Evolutionary conservation across 1,284 basidiomycete genomes (phyloP), one percentile per base, ranked within the genome.

Genomic region (Cryptococcus sp.): DNA sequence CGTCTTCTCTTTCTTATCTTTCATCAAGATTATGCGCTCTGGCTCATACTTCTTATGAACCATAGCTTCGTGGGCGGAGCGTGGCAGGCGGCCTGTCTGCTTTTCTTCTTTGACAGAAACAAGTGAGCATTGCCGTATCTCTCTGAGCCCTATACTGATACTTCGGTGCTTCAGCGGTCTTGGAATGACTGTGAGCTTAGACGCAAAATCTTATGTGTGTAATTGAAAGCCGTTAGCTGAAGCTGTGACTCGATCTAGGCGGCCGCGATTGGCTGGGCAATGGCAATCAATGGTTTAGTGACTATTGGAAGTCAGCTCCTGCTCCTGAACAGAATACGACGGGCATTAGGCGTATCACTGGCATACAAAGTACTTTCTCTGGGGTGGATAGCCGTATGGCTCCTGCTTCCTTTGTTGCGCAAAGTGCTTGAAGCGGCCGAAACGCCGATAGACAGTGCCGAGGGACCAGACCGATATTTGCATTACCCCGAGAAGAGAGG

Each of bases 211-310:
- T 29, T 29, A n/a, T n/a, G n/a, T 29, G 26, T 10, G 26, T 29
- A 23, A 46, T 22, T 5, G 13, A 44, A 22, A 34, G 29, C 29
- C 13, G 29, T 34, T 37, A 13, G 38, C 43, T 52, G 47, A 51
- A 39, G 38, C n/a, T 20, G 3, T 8, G 29, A 34, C 29, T 16
- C 11, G 26, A 25, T 34, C 22, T 40, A 67, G 65, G 62, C 75
- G 3, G 65, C 69, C 16, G 69, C 71, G 1, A 77, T 76, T 10
- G 77, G 77, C n/a, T 63, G 64, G 5, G 70, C 74, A 0, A 61
- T 77, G 26, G 68, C 76, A 1, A 41, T 76, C 47, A 76, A 77
- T 54, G 77, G 77, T 11, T 13, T 77, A 16, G 75, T 71, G 70
- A 69, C 74, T 0, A 68, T 78, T 39, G 58, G 68, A 1, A 70